These are phyloP conservation scores for Fraxinus quadrangulata DNA, from an alignment of 257 asterid genomes.

Conservation along the genomic window DNA sequence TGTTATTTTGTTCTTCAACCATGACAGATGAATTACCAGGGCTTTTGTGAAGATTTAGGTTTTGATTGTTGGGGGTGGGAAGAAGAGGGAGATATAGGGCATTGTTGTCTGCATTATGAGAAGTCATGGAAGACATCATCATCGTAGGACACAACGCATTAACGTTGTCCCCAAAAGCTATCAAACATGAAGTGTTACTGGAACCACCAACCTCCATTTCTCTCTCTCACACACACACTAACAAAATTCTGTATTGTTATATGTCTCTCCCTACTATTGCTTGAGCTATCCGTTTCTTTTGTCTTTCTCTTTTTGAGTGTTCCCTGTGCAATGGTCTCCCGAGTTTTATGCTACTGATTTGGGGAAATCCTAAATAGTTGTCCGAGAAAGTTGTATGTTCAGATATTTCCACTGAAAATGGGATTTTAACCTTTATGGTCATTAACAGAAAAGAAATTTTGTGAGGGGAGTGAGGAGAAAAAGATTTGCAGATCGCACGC, in stretches of 20 bases:
- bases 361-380: constrained; percentile 57
- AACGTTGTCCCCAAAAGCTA: constrained; percentile 61
- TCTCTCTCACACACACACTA: neutral
- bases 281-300: constrained; percentile 38
- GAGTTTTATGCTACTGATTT: constrained; percentile 75
- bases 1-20: constrained; percentile 32
- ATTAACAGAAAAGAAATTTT: neutral
- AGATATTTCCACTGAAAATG: neutral
- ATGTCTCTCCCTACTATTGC: constrained; percentile 19
- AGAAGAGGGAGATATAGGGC: constrained; percentile 44
- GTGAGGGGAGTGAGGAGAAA: neutral
- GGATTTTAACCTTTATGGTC: neutral
- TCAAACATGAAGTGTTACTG: constrained; percentile 38
- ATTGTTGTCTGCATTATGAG: constrained; percentile 32
- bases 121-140: constrained; percentile 53
- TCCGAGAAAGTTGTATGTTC: neutral
- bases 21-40: constrained; percentile 37
- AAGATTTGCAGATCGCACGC: neutral
- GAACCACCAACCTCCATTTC: constrained; percentile 33
- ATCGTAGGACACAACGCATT: constrained; percentile 57
- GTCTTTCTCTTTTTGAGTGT: constrained; percentile 28
- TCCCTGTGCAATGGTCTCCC: constrained; percentile 53
- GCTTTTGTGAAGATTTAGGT: constrained; percentile 22
- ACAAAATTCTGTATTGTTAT: neutral
- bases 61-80: constrained; percentile 17